Evolutionary conservation across 2,329 filamentous ascomycete genomes (phyloP), one percentile per base, ranked within the genome.

Genomic region (Teratosphaeriaceae sp.): DNA sequence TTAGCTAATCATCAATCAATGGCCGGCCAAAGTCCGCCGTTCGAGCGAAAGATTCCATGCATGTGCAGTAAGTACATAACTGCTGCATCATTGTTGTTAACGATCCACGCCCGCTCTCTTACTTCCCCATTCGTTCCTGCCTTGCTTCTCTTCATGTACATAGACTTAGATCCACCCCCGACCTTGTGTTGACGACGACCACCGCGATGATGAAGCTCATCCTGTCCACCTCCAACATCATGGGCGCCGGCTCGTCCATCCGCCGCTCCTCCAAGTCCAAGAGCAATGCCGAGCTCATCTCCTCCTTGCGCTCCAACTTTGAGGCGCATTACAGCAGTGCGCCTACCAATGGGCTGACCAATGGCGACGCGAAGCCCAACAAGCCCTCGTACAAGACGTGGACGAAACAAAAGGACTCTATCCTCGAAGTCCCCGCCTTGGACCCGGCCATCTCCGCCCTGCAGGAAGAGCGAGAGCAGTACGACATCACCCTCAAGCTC

Each of bases 401-500:
- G 89, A 94, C 87, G 0, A 73, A 80, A 35, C 73, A 90, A 35
- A 90, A 84, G 61, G 52, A 45, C 21, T 44, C 52, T 20, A 47
- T 42, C 8, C 45, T 62, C 18, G 55, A 62, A 31, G 77, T 96
- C 30, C 90, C 90, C 36, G 77, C 83, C 30, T 79, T 90, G 61
- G 79, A 88, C 63, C 85, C 84, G 72, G 71, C 78, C 11, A 69
- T 76, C 22, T 79, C 79, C 3, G 84, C 84, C 0, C 71, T 98
- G 35, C 74, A 79, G 23, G 92, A 98, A 61, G 88, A 94, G 54
- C 74, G 84, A 20, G 73, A 77, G 46, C 82, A 88, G 54, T 98
- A 98, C 70, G 88, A 96, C 61, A 88, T 96, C 58, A 96, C 90
- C 1, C 83, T 92, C 48, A 98, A 98, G 68, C 69, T 98, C 18